phyloP scores from a whole-genome alignment of 2,329 filamentous ascomycete genomes.

The Venturiaceae sp. region DNA sequence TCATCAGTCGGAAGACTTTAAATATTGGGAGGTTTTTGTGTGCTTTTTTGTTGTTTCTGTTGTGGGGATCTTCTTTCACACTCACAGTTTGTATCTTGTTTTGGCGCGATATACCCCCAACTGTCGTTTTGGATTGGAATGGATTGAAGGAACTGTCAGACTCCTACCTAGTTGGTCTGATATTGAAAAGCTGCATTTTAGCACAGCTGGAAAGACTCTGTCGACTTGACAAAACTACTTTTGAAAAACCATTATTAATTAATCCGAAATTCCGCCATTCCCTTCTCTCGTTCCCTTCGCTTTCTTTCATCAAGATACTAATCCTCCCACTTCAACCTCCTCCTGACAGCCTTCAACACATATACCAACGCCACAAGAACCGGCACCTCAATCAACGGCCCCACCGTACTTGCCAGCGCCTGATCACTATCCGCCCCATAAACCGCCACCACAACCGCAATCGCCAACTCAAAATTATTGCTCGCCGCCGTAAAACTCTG shows the following conservation, averaged over 20 bases:
- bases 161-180: not conserved
- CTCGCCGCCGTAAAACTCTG: conserved; percentile 85
- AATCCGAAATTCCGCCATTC: not conserved
- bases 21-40: not conserved
- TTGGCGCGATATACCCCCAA: not conserved
- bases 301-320: not conserved
- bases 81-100: not conserved
- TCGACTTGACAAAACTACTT: not conserved
- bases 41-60: not conserved
- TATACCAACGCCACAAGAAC: conserved; percentile 72
- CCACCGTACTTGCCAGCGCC: conserved; percentile 73
- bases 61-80: not conserved
- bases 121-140: not conserved
- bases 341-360: conserved; percentile 51
- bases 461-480: conserved; percentile 89
- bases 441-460: conserved; percentile 75
- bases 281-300: not conserved
- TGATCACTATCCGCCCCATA: conserved; percentile 72
- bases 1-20: not conserved
- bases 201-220: not conserved
- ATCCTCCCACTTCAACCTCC: conserved; percentile 43
- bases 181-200: not conserved
- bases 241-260: not conserved
- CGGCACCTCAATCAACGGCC: conserved; percentile 78
- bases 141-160: not conserved